Conservation (phyloP, 306 rosid genomes). For the Ormosia semicastrata region DNA sequence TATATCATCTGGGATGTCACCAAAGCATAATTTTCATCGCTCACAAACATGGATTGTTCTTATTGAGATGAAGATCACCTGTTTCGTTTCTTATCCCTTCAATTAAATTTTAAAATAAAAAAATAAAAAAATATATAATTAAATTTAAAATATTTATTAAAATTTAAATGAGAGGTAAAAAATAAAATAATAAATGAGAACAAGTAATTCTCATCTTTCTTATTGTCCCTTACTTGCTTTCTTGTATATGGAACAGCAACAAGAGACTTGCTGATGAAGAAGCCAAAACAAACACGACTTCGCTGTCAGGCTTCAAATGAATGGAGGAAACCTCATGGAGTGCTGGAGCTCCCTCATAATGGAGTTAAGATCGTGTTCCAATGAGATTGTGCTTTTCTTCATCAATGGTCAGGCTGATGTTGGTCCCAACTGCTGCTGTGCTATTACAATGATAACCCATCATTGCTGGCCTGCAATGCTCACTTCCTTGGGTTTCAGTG, state of each 20-base stretch:
- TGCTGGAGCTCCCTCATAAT: slow-evolving; percentile 31
- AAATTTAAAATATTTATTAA: no score
- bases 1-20: neutral
- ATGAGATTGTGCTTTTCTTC: slow-evolving; percentile 37
- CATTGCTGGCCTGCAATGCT: slow-evolving; percentile 52
- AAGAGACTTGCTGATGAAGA: slow-evolving; percentile 10
- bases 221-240: neutral
- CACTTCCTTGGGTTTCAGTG: slow-evolving; percentile 36
- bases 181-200: no score
- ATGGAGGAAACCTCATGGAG: neutral
- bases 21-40: neutral
- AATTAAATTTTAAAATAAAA: no score
- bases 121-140: no score
- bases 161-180: no score
- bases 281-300: neutral
- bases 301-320: neutral
- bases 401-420: slow-evolving; percentile 27
- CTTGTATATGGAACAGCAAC: neutral
- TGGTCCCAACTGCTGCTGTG: slow-evolving; percentile 37
- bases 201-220: no score
- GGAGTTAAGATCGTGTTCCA: slow-evolving; percentile 39
- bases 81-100: no score
- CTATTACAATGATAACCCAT: slow-evolving; percentile 37
- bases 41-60: neutral
- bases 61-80: no score